phyloP scores from a whole-genome alignment of 148 eudicot genomes.

The Camellia granthamiana region DNA sequence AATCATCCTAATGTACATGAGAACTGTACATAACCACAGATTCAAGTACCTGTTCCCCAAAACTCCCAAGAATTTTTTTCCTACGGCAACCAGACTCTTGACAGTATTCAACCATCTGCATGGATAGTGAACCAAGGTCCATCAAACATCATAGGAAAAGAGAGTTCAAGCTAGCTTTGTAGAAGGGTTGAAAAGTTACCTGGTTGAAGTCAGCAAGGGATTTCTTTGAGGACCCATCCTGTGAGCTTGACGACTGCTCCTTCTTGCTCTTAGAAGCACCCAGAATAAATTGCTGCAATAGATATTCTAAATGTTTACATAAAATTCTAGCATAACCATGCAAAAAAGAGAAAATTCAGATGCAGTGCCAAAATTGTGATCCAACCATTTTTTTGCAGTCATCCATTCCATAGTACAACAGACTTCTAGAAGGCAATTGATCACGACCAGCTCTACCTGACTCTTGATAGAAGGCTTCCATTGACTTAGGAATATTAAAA shows the following conservation, averaged over 20 bases:
- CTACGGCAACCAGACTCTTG: conserved; percentile 78
- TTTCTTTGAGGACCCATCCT: conserved; percentile 59
- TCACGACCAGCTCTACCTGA: conserved; percentile 99
- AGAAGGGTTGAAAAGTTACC: conserved; percentile 32
- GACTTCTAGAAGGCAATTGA: conserved; percentile 75
- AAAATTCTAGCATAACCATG: background rate
- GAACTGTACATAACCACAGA: conserved; percentile 7
- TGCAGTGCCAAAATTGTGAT: background rate
- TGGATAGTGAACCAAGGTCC: conserved; percentile 9
- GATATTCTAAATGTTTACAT: background rate
- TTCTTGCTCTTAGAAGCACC: conserved; percentile 70
- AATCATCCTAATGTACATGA: background rate
- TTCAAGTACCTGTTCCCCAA: conserved; percentile 77
- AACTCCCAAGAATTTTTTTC: conserved; percentile 74
- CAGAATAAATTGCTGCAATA: conserved; percentile 69
- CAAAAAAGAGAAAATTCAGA: conserved; percentile 8
- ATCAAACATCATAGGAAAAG: background rate
- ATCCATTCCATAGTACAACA: conserved; percentile 84
- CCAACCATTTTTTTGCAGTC: conserved; percentile 86
- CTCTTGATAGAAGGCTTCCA: conserved; percentile 96
- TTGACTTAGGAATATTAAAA: conserved; percentile 86
- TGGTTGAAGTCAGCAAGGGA: conserved; percentile 65
- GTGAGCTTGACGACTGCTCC: conserved; percentile 43
- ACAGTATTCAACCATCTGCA: conserved; percentile 85
- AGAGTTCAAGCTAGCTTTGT: background rate